Base-by-base conservation (phyloP, 2,329 filamentous ascomycete genomes). In the Scortechinia acanthostroma region DNA sequence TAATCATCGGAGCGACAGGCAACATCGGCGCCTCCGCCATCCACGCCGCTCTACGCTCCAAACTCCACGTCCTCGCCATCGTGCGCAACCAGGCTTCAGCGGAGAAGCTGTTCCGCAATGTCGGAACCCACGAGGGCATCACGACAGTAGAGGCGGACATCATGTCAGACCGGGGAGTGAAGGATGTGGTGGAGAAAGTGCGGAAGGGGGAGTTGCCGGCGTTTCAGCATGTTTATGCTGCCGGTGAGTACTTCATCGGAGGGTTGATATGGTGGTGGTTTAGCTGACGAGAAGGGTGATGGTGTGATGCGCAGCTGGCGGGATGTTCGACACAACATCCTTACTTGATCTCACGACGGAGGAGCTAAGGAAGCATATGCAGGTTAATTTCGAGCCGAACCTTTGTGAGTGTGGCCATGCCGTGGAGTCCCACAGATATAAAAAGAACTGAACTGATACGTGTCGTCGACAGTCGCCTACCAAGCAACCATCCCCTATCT, bases 1-100 rank as follows among this genome's bases (percentile, higher is more conserved):
- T 68, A 17, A 51, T 68, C 30, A 53, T 66, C 40, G 64, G 62
- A 25, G 55, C 63, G 1, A 64, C 62, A 5, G 63, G 63, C 16
- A 64, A 66, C 48, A 63, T 66, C 42, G 63, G 64, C 48, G 49
- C 59, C 4, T 50, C 62, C 3, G 60, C 58, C 28, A 48, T 63
- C 22, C 56, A 50, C 2, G 60, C 48, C 4, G 56, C 61, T 2
- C 45, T 65, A 21, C 49, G 47, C 5, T 53, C 56, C 4, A 48
- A 50, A 13, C 56, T 56, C 33, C 51, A 58, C 2, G 63, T 66
- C 15, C 48, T 66, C 4, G 63, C 64, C 14, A 49, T 68, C 17
- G 61, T 65, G 2, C 58, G 64, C 17, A 66, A 57, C 48, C 51
- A 62, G 40, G 51, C 43, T 2, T 59, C 57, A 4, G 61, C 57